Conservation (phyloP, 1,139 yeast genomes). For the Hansenula sp. region DNA sequence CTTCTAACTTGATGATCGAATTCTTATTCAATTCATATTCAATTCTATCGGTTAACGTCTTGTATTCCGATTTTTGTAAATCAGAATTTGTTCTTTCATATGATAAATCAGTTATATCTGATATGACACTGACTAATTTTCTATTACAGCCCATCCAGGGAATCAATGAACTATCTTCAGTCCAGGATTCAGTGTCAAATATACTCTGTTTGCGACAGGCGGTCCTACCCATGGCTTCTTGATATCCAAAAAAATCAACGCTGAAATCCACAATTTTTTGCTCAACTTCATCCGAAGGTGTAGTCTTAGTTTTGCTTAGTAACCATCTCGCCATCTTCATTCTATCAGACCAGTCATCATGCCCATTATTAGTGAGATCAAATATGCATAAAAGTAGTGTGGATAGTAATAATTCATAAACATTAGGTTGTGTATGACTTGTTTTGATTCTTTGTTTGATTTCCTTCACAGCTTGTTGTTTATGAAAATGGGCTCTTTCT, state of each 20-base stretch:
- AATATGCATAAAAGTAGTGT: slow-evolving; percentile 7
- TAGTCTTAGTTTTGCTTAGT: background rate
- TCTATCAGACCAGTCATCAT: slow-evolving; percentile 9
- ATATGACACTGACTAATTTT: slow-evolving; percentile 26
- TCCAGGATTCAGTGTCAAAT: slow-evolving; percentile 8
- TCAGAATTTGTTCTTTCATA: slow-evolving; percentile 25
- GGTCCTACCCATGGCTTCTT: slow-evolving; percentile 13
- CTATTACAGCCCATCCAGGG: slow-evolving; percentile 29
- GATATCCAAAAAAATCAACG: slow-evolving; percentile 9
- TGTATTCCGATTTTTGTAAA: background rate
- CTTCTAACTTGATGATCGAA: no score
- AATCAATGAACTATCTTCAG: slow-evolving; percentile 1
- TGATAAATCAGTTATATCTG: slow-evolving; percentile 36
- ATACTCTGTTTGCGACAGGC: slow-evolving; percentile 8
- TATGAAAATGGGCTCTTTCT: slow-evolving; percentile 2
- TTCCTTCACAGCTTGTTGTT: slow-evolving; percentile 1
- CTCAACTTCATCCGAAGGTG: background rate
- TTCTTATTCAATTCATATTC: background rate
- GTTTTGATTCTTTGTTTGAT: slow-evolving; percentile 1
- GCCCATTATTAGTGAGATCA: slow-evolving; percentile 9
- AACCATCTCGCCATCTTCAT: slow-evolving; percentile 5
- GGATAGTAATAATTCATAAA: slow-evolving; percentile 5
- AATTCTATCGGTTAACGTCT: slow-evolving; percentile 1
- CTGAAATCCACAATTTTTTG: slow-evolving; percentile 1
- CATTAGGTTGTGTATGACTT: background rate